A percentile compares a stretch with the other conserved stretches of the same genome.
These are phyloP conservation scores for Aspergillus sp. DNA, from an alignment of 2,329 filamentous ascomycete genomes.

Conservation along the genomic window DNA sequence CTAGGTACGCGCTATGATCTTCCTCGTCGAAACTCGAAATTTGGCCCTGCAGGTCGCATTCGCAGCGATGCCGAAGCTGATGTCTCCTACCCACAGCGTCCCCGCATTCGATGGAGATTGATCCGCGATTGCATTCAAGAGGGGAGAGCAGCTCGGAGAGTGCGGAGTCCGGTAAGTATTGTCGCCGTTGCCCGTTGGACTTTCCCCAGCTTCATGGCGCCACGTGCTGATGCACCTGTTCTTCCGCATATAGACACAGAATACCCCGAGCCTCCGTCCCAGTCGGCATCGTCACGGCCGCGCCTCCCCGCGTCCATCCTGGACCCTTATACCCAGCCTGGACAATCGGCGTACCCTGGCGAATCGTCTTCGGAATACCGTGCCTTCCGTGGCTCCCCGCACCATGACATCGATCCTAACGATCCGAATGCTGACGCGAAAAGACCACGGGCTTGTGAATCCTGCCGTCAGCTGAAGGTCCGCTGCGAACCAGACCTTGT, in stretches of 20 bases:
- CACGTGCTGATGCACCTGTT: slow-evolving; percentile 8
- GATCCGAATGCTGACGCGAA: slow-evolving; percentile 54
- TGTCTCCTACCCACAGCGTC: slow-evolving; percentile 8
- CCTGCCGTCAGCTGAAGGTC: slow-evolving; percentile 75
- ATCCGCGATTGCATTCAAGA: slow-evolving; percentile 31
- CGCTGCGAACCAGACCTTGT: slow-evolving; percentile 75
- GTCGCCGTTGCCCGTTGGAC: slow-evolving; percentile 5
- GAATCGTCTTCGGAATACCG: slow-evolving; percentile 2
- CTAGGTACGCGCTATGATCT: not conserved
- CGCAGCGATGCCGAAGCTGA: slow-evolving; percentile 10
- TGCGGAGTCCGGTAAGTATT: slow-evolving; percentile 3
- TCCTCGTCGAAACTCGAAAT: not conserved
- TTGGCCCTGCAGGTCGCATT: not conserved
- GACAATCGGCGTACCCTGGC: slow-evolving; percentile 7
- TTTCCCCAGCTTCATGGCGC: not conserved
- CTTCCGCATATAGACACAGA: slow-evolving; percentile 16
- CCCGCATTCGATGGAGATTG: slow-evolving; percentile 33
- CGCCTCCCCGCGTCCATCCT: slow-evolving; percentile 14
- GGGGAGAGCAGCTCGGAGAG: slow-evolving; percentile 18
- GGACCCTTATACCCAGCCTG: slow-evolving; percentile 14
- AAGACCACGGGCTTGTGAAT: slow-evolving; percentile 71
- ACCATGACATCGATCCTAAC: slow-evolving; percentile 17
- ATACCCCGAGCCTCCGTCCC: slow-evolving; percentile 31
- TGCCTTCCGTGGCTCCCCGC: not conserved
- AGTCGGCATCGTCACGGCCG: slow-evolving; percentile 17